Conservation (phyloP, 2,329 filamentous ascomycete species). For the Pseudogymnoascus sp. region DNA sequence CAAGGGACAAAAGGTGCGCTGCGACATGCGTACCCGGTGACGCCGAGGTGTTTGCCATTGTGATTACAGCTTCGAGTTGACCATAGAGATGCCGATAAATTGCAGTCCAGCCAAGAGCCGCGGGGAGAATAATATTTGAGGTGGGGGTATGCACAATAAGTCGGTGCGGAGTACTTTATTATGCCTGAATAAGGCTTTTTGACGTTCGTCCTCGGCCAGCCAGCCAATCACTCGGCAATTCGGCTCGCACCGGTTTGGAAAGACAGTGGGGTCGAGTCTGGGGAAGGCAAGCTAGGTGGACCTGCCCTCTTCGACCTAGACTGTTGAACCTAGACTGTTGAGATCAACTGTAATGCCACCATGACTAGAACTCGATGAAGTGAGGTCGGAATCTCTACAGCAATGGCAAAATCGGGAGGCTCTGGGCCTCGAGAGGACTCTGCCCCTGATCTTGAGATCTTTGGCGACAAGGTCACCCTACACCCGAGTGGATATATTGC, state of each 20-base stretch:
- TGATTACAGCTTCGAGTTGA: neutral
- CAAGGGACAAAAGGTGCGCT: constrained; percentile 61
- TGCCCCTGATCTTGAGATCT: constrained; percentile 68
- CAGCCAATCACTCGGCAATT: constrained; percentile 9
- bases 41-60: constrained; percentile 3
- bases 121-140: neutral
- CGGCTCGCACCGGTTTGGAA: neutral
- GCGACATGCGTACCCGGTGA: constrained; percentile 33
- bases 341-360: neutral
- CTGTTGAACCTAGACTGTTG: constrained; percentile 3
- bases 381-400: constrained; percentile 11
- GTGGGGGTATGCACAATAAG: constrained; percentile 1
- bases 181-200: neutral
- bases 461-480: constrained; percentile 64
- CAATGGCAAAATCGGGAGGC: constrained; percentile 30
- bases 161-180: neutral
- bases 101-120: neutral
- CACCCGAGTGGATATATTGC: constrained; percentile 63
- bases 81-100: neutral
- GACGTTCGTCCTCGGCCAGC: neutral
- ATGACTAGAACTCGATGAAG: neutral
- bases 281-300: neutral
- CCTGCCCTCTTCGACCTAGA: neutral
- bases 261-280: neutral
- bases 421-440: constrained; percentile 34